phyloP scores from a whole-genome alignment of 371 early-diverging fungal genomes.

The Chytridiales sp. region DNA sequence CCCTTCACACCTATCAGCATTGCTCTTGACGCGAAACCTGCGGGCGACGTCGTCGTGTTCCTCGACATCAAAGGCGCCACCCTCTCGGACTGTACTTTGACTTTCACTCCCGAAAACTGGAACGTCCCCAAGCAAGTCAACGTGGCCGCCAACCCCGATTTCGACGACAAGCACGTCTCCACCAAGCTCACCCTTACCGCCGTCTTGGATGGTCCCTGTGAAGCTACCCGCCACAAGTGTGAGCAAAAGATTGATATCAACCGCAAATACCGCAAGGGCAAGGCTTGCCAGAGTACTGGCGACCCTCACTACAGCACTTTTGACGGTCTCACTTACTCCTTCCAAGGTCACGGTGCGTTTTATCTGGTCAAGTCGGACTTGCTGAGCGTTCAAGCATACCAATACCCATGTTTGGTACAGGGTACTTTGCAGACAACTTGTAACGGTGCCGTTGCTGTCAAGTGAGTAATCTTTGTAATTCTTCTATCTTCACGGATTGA shows the following conservation, averaged over 20 bases:
- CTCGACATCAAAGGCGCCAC: neutral
- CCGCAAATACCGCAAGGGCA: neutral
- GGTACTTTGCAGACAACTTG: neutral
- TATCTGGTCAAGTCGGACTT: conserved; percentile 15
- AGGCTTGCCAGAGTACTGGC: conserved; percentile 12
- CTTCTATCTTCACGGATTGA: no score
- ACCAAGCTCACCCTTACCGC: conserved; percentile 1
- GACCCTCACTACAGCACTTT: conserved; percentile 24
- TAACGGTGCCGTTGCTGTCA: conserved; percentile 6
- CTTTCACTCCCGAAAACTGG: conserved; percentile 13
- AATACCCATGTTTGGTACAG: conserved; percentile 15
- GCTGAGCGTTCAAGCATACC: conserved; percentile 20
- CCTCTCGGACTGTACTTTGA: neutral
- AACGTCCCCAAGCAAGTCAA: conserved; percentile 9
- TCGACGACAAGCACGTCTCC: neutral
- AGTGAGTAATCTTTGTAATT: no score
- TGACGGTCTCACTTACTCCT: neutral
- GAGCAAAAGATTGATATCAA: neutral
- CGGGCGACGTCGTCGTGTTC: conserved; percentile 3
- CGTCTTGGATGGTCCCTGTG: conserved; percentile 17
- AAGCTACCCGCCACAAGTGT: conserved; percentile 1
- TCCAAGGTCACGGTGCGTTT: conserved; percentile 14
- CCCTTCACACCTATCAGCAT: conserved; percentile 6
- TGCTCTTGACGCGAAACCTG: conserved; percentile 1
- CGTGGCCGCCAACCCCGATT: conserved; percentile 1